Percentiles rank a stretch among this genome's conserved stretches.
These are phyloP conservation scores for Pittosporum tobira DNA, from an alignment of 129 eudicot species.

Conservation along the genomic window DNA sequence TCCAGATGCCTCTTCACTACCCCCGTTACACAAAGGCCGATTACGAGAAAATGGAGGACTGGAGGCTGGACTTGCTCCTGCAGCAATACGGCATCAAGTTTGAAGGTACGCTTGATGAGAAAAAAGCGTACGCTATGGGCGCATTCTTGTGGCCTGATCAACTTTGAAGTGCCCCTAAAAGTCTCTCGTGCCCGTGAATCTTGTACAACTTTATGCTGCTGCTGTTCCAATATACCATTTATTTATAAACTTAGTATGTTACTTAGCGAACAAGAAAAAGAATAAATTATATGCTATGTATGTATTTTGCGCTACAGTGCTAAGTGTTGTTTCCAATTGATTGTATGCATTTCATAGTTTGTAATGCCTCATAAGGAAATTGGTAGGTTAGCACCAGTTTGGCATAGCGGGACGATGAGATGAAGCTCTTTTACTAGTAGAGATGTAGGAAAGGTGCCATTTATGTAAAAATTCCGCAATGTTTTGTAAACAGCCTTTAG, in stretches of 20 bases:
- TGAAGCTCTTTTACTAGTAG: too few relatives aligned
- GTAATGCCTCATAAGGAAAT: background rate
- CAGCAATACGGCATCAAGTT: constrained; percentile 20
- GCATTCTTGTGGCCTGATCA: constrained; percentile 36
- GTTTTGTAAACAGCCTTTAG: too few relatives aligned
- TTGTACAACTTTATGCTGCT: background rate
- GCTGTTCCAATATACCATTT: too few relatives aligned
- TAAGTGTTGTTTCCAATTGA: too few relatives aligned
- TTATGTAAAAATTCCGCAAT: too few relatives aligned
- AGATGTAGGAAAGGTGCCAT: too few relatives aligned
- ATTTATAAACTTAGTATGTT: too few relatives aligned
- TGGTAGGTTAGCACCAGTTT: too few relatives aligned
- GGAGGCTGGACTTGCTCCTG: constrained; percentile 30
- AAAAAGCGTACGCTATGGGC: constrained; percentile 27
- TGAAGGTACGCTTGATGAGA: constrained; percentile 19
- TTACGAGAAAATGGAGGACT: constrained; percentile 32
- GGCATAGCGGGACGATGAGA: too few relatives aligned
- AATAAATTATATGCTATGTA: too few relatives aligned
- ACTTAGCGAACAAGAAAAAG: too few relatives aligned
- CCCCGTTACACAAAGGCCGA: constrained; percentile 21
- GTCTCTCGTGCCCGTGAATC: background rate
- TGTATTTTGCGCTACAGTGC: too few relatives aligned
- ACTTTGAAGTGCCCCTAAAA: background rate
- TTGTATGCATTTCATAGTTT: background rate
- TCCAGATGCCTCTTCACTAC: constrained; percentile 30